A percentile compares a stretch with the other conserved stretches of the same genome.
Conservation (phyloP, 1,139 yeast species). For the Eremothecium coryli region DNA sequence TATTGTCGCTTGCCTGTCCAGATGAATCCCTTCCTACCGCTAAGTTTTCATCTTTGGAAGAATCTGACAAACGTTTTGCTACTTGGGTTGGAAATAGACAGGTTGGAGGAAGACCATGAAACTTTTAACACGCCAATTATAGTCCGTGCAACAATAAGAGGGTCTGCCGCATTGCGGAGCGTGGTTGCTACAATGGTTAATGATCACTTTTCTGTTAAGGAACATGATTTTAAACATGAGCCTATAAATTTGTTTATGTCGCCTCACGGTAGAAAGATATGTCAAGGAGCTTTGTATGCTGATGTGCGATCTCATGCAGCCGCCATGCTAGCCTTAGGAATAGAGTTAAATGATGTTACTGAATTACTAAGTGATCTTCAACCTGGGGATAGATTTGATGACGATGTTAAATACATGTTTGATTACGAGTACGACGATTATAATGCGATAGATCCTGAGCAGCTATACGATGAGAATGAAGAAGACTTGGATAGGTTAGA, state of each 20-base stretch:
- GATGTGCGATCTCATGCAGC: constrained; percentile 46
- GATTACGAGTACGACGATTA: constrained; percentile 44
- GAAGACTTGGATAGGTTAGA: constrained; percentile 20
- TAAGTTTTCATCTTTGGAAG: constrained; percentile 54
- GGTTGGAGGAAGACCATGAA: constrained; percentile 42
- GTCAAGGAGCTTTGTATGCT: constrained; percentile 48
- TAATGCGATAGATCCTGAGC: constrained; percentile 20
- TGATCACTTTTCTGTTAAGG: constrained; percentile 32
- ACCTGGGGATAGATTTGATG: constrained; percentile 62
- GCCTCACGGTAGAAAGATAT: constrained; percentile 50
- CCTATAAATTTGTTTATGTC: constrained; percentile 48
- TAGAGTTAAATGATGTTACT: constrained; percentile 40
- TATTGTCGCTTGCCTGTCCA: constrained; percentile 32
- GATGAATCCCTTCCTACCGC: constrained; percentile 51
- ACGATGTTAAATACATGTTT: constrained; percentile 62
- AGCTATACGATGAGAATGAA: constrained; percentile 28
- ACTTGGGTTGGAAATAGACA: constrained; percentile 54
- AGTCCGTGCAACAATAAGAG: constrained; percentile 47
- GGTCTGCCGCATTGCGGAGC: constrained; percentile 53
- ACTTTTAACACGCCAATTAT: constrained; percentile 40
- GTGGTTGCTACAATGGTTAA: constrained; percentile 54
- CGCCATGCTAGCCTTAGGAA: constrained; percentile 38
- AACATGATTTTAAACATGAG: constrained; percentile 47
- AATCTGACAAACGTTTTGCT: constrained; percentile 49
- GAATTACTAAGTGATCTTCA: constrained; percentile 49